Evolutionary conservation across 352 stramenopile genomes (phyloP).

Genomic region (Saprolegnia diclina): DNA sequence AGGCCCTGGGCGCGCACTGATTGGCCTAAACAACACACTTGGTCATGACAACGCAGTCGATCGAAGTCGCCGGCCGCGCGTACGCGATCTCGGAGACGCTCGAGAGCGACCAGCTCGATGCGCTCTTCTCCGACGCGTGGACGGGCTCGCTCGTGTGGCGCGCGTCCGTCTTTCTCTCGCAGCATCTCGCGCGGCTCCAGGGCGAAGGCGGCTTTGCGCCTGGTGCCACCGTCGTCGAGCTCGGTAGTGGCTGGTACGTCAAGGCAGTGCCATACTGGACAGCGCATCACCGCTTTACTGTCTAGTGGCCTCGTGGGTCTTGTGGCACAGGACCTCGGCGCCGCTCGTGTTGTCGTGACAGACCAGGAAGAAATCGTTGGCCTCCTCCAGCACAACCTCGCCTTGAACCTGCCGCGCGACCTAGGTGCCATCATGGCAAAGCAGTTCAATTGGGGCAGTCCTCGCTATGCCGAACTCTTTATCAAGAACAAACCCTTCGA

Average conservation of each 20-base stretch:
- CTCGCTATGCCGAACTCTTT: conserved; percentile 29
- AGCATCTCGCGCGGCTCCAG: conserved; percentile 45
- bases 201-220: conserved; percentile 28
- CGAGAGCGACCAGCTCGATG: conserved; percentile 53
- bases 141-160: conserved; percentile 72
- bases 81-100: conserved; percentile 78
- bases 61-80: conserved; percentile 40
- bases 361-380: conserved; percentile 65
- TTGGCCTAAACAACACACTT: neutral
- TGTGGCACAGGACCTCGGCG: conserved; percentile 56
- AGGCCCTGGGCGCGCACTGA: neutral
- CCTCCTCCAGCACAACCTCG: conserved; percentile 54
- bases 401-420: conserved; percentile 42
- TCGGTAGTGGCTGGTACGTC: conserved; percentile 58
- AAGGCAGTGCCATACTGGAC: neutral
- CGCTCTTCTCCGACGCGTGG: conserved; percentile 80
- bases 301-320: conserved; percentile 52
- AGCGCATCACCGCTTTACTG: neutral
- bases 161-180: conserved; percentile 58
- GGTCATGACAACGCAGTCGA: conserved; percentile 11
- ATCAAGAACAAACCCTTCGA: conserved; percentile 32
- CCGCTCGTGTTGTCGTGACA: conserved; percentile 52
- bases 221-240: conserved; percentile 49
- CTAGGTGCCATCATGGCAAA: conserved; percentile 35
- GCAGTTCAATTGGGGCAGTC: conserved; percentile 62